Evolutionary conservation across 1,284 basidiomycete species (phyloP).

Genomic region (Dichomitus squalens): DNA sequence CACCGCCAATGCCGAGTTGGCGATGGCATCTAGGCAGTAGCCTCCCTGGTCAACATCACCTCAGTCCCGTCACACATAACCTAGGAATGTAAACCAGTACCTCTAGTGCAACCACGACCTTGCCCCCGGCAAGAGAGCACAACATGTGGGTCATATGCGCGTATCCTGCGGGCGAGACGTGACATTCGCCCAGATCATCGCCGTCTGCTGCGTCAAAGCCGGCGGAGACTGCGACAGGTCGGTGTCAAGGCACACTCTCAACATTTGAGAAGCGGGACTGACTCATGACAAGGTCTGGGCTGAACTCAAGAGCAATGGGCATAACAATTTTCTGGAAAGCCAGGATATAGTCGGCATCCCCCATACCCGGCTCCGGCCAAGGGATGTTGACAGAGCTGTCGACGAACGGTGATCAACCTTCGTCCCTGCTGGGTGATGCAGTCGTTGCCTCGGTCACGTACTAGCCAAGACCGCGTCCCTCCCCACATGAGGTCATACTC

Average conservation of each 20-base stretch:
- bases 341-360: conserved; percentile 94
- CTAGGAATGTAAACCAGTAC: conserved; percentile 41
- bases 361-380: conserved; percentile 89
- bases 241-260: conserved; percentile 6
- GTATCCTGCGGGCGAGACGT: conserved; percentile 92
- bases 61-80: conserved; percentile 1
- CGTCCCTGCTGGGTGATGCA: background rate
- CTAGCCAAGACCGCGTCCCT: conserved; percentile 84
- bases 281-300: conserved; percentile 96
- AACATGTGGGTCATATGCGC: conserved; percentile 99
- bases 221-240: conserved; percentile 75
- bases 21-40: conserved; percentile 92
- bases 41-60: conserved; percentile 68
- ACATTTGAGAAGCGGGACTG: conserved; percentile 30
- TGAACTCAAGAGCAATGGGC: conserved; percentile 97
- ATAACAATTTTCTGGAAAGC: conserved; percentile 96
- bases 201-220: conserved; percentile 97
- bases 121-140: conserved; percentile 85
- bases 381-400: conserved; percentile 92
- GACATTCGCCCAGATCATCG: conserved; percentile 89
- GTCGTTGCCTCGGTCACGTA: conserved; percentile 23
- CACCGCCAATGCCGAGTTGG: conserved; percentile 86
- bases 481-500: conserved; percentile 82
- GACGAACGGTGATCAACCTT: conserved; percentile 17
- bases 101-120: conserved; percentile 92